Conservation (phyloP, 139 green algal species). For the Chlamydomonas applanata region DNA sequence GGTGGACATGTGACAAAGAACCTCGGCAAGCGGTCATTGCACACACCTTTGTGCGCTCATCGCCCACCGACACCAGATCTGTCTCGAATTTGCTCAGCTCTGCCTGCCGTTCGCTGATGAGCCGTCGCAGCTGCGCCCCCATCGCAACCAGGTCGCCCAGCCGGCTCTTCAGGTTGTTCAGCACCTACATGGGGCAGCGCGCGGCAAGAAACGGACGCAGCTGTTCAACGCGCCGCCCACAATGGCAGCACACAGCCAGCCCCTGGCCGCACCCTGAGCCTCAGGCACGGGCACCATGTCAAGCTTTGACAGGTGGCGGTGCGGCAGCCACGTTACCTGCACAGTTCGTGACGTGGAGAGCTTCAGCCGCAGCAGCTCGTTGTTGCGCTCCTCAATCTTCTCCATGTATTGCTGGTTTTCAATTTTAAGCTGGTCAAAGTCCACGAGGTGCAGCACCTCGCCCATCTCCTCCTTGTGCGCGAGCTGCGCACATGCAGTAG, state of each 20-base stretch:
- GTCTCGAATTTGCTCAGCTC: slow-evolving; percentile 23
- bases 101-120: slow-evolving; percentile 47
- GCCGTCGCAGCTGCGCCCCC: slow-evolving; percentile 34
- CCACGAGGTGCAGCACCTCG: slow-evolving; percentile 74
- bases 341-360: slow-evolving; percentile 66
- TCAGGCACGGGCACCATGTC: too few relatives aligned
- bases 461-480: slow-evolving; percentile 81
- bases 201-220: too few relatives aligned
- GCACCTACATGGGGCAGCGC: slow-evolving; percentile 43
- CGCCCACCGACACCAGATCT: slow-evolving; percentile 14
- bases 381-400: slow-evolving; percentile 81
- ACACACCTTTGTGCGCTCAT: slow-evolving; percentile 6
- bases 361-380: slow-evolving; percentile 80
- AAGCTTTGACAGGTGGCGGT: too few relatives aligned
- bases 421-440: slow-evolving; percentile 94
- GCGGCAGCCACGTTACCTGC: too few relatives aligned
- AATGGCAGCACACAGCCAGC: too few relatives aligned
- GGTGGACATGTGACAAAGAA: too few relatives aligned
- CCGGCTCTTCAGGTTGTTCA: slow-evolving; percentile 71
- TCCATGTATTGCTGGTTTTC: slow-evolving; percentile 88
- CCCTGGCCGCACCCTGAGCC: too few relatives aligned
- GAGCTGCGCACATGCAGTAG: too few relatives aligned
- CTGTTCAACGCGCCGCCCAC: too few relatives aligned
- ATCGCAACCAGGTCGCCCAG: slow-evolving; percentile 47
- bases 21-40: too few relatives aligned